phyloP scores from a whole-genome alignment of 768 basidiomycete genomes.

The Sistotremastrum niveocremeum region DNA sequence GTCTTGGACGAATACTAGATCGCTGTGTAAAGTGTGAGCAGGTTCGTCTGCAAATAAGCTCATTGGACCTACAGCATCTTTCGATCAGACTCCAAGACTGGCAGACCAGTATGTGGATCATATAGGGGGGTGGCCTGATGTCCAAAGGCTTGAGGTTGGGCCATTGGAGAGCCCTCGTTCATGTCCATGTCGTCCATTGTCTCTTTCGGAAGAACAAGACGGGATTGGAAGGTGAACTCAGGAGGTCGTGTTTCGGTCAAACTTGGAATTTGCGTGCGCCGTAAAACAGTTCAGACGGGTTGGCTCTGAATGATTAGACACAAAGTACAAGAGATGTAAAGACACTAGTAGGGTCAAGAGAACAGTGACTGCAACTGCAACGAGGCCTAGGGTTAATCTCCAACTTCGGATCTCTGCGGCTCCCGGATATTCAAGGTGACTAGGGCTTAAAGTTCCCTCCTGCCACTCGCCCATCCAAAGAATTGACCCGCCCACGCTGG shows the following conservation, averaged over 20 bases:
- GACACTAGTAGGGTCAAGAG: constrained; percentile 11
- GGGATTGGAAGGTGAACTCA: no score
- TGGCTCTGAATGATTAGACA: not conserved
- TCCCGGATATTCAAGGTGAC: not conserved
- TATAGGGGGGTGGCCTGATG: constrained; percentile 16
- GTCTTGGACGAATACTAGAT: constrained; percentile 91
- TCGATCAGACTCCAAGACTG: constrained; percentile 28
- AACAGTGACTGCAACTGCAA: not conserved
- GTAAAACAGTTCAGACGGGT: no score
- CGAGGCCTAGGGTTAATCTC: not conserved
- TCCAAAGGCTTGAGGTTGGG: constrained; percentile 13
- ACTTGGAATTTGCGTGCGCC: constrained; percentile 18
- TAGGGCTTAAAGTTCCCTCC: constrained; percentile 29
- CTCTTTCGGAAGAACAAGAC: no score
- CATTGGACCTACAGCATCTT: constrained; percentile 62
- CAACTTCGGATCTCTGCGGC: not conserved
- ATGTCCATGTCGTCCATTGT: constrained; percentile 55
- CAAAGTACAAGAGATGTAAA: not conserved
- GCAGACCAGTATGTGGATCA: constrained; percentile 13
- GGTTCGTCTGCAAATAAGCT: not conserved
- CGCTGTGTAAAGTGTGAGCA: constrained; percentile 29
- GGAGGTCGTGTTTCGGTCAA: constrained; percentile 9
- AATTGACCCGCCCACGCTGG: constrained; percentile 45
- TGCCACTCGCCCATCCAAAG: constrained; percentile 52
- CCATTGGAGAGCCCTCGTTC: constrained; percentile 24